These are phyloP conservation scores for Nidula microcarpa DNA, from an alignment of 768 basidiomycete species.

Conservation along the genomic window DNA sequence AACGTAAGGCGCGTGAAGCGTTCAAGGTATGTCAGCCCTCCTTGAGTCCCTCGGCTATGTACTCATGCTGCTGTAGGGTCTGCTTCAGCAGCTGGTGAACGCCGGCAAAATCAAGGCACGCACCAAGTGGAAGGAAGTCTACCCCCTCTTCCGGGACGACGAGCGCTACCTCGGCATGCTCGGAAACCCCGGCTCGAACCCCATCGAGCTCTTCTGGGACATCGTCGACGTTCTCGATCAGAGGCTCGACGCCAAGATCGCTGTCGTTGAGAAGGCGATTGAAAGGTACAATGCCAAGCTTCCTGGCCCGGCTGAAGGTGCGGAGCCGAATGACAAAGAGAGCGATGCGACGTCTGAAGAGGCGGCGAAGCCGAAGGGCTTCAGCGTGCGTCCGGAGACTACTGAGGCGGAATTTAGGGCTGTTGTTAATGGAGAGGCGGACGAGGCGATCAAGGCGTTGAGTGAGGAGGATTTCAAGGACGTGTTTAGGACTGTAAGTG, in stretches of 20 bases:
- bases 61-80: conserved; percentile 37
- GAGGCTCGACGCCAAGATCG: conserved; percentile 75
- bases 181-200: conserved; percentile 91
- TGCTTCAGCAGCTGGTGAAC: conserved; percentile 69
- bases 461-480: conserved; percentile 48
- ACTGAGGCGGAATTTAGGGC: conserved; percentile 59
- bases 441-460: conserved; percentile 47
- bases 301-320: conserved; percentile 22
- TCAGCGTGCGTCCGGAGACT: conserved; percentile 52
- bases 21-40: conserved; percentile 64
- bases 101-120: conserved; percentile 71
- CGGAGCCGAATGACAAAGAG: conserved; percentile 13
- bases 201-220: conserved; percentile 97
- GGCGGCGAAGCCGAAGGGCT: conserved; percentile 22
- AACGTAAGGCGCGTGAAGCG: conserved; percentile 86
- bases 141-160: conserved; percentile 73
- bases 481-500: conserved; percentile 62
- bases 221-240: conserved; percentile 84
- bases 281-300: conserved; percentile 41
- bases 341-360: conserved; percentile 19
- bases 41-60: neutral
- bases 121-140: conserved; percentile 90
- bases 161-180: conserved; percentile 84
- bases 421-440: conserved; percentile 54
- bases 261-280: conserved; percentile 61